These are phyloP conservation scores for Skeletonema grethae DNA, from an alignment of 108 stramenopile species.

Conservation along the genomic window DNA sequence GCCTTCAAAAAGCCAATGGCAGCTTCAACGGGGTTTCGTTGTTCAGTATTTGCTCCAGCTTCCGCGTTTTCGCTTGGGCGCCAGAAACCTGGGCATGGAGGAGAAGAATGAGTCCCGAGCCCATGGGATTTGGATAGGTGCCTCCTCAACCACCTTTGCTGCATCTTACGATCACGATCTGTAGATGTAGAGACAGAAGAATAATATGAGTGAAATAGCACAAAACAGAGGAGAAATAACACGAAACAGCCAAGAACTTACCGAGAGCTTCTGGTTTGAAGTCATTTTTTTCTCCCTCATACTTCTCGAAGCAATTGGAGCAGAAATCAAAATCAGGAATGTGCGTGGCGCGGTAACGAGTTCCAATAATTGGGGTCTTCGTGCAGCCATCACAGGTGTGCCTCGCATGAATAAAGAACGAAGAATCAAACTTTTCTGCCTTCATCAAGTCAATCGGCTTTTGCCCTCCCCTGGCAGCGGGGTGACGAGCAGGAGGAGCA, in stretches of 20 bases:
- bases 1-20: conserved; percentile 1
- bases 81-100: not conserved
- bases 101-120: not conserved
- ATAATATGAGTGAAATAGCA: not conserved
- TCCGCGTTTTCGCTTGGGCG: not conserved
- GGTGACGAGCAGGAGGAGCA: not conserved
- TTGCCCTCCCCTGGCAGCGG: conserved; percentile 15
- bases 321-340: conserved; percentile 88
- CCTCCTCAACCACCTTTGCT: conserved; percentile 63
- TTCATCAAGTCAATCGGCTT: conserved; percentile 1
- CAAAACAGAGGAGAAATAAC: not conserved
- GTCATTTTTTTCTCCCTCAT: conserved; percentile 70
- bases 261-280: conserved; percentile 68
- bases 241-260: conserved; percentile 11
- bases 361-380: conserved; percentile 79
- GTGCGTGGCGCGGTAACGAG: conserved; percentile 78
- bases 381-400: conserved; percentile 90
- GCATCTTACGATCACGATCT: conserved; percentile 74
- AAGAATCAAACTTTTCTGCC: conserved; percentile 20
- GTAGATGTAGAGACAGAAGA: conserved; percentile 1
- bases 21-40: not conserved
- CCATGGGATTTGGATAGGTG: conserved; percentile 6
- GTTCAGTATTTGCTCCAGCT: not conserved
- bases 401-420: conserved; percentile 75
- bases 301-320: conserved; percentile 59